Conservation (phyloP, 2,329 filamentous ascomycete species). For the Rhynchosporium graminicola region DNA sequence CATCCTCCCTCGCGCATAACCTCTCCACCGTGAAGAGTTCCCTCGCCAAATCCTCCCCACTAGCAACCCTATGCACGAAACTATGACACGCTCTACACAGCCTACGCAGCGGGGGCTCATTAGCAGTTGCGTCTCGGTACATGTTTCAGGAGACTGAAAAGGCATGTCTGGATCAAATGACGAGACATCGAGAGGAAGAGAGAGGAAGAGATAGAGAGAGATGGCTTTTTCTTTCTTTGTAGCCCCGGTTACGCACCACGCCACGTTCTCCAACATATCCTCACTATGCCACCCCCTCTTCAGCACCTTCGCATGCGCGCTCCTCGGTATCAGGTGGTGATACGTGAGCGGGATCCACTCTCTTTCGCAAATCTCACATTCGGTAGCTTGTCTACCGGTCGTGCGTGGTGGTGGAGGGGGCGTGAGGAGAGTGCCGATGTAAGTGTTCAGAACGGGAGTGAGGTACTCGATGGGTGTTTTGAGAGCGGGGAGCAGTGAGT, state of each 20-base stretch:
- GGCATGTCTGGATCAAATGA: too few relatives aligned
- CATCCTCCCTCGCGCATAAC: conserved; percentile 69
- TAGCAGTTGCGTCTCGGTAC: too few relatives aligned
- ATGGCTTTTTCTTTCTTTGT: too few relatives aligned
- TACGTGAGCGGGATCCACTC: conserved; percentile 77
- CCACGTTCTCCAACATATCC: conserved; percentile 75
- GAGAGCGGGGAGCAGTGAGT: conserved; percentile 55
- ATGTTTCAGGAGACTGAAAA: too few relatives aligned
- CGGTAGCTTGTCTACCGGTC: conserved; percentile 53
- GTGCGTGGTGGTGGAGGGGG: conserved; percentile 64
- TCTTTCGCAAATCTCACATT: conserved; percentile 76
- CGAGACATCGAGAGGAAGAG: too few relatives aligned
- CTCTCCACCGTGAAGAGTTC: conserved; percentile 72
- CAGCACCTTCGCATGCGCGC: conserved; percentile 72
- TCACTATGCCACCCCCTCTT: conserved; percentile 78
- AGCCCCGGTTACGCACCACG: conserved; percentile 54
- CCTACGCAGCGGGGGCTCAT: too few relatives aligned
- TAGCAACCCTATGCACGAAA: conserved; percentile 75
- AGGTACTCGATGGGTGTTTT: conserved; percentile 57
- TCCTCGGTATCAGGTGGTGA: conserved; percentile 82
- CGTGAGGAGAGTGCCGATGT: conserved; percentile 57
- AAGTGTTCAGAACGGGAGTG: conserved; percentile 61
- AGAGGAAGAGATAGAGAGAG: too few relatives aligned
- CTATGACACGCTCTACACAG: conserved; percentile 80
- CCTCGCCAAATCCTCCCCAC: conserved; percentile 75